Conservation (phyloP, 1,139 yeast species). For the Maudiozyma humilis region DNA sequence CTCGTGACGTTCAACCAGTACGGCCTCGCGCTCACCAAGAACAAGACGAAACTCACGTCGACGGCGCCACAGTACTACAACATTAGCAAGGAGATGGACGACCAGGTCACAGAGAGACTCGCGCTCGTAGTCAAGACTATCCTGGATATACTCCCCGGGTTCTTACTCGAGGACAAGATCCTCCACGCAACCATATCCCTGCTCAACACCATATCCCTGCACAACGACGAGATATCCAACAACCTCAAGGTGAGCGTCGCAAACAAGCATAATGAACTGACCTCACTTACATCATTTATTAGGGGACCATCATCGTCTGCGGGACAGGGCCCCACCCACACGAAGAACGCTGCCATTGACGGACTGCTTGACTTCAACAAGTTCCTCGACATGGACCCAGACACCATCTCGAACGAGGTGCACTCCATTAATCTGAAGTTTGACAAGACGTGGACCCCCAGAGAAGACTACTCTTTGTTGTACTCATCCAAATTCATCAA, state of each 20-base stretch:
- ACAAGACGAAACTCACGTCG: conserved; percentile 16
- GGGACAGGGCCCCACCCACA: background rate
- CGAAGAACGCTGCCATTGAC: conserved; percentile 7
- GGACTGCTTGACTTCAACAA: conserved; percentile 28
- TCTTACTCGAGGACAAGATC: conserved; percentile 44
- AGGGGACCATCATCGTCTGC: conserved; percentile 7
- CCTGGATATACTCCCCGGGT: conserved; percentile 44
- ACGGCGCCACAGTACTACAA: conserved; percentile 18
- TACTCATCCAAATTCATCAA: conserved; percentile 40
- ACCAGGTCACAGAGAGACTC: conserved; percentile 38
- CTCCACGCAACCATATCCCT: conserved; percentile 38
- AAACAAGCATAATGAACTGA: conserved; percentile 37
- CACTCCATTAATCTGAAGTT: conserved; percentile 51
- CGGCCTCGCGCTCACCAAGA: conserved; percentile 33
- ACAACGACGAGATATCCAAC: conserved; percentile 40
- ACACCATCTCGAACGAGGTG: conserved; percentile 47
- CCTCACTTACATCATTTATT: conserved; percentile 29
- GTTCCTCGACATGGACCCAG: conserved; percentile 42
- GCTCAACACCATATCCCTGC: conserved; percentile 38
- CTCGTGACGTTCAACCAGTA: conserved; percentile 43
- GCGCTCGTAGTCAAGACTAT: conserved; percentile 41
- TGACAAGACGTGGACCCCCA: conserved; percentile 66
- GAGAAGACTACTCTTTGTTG: conserved; percentile 51
- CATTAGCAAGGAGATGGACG: conserved; percentile 31
- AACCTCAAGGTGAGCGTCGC: conserved; percentile 38